Percentiles rank a stretch among this genome's conserved stretches.
Evolutionary conservation across 805 yeast species (phyloP).

Genomic region (Ogataea philodendri): DNA sequence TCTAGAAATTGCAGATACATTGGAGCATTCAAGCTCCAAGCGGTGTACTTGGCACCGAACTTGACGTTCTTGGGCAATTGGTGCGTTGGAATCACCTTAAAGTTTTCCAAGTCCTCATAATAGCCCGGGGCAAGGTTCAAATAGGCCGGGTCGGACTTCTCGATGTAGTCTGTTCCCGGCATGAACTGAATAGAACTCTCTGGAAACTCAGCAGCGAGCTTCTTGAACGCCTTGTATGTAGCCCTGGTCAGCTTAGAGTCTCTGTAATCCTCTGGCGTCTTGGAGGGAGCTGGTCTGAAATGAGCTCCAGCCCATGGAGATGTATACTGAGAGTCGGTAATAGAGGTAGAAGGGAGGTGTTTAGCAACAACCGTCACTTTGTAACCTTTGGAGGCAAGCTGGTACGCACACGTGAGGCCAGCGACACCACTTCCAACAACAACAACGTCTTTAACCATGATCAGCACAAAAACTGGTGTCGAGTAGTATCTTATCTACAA

Average conservation of each 20-base stretch:
- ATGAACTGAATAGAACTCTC: constrained; percentile 52
- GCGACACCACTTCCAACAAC: constrained; percentile 60
- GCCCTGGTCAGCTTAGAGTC: constrained; percentile 48
- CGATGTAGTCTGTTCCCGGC: constrained; percentile 58
- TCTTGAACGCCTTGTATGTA: constrained; percentile 45
- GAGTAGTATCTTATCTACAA: neutral
- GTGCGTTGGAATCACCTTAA: constrained; percentile 27
- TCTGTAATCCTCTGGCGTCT: constrained; percentile 37
- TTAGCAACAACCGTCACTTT: constrained; percentile 44
- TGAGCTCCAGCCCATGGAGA: constrained; percentile 83
- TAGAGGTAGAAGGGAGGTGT: constrained; percentile 37
- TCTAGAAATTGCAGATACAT: constrained; percentile 48
- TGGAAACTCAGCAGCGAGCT: constrained; percentile 40
- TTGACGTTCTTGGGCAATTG: constrained; percentile 39
- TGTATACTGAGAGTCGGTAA: constrained; percentile 38
- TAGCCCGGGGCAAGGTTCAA: constrained; percentile 40
- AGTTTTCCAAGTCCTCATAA: constrained; percentile 36
- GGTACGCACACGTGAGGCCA: constrained; percentile 54
- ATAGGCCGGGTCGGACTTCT: constrained; percentile 42
- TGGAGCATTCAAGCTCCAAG: constrained; percentile 64
- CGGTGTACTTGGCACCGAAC: constrained; percentile 49
- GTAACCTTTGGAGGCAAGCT: constrained; percentile 38
- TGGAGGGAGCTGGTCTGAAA: constrained; percentile 64
- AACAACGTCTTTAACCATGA: constrained; percentile 28
- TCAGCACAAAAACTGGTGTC: neutral